These are phyloP conservation scores for Solanum pennellii DNA, from an alignment of 257 asterid genomes.

Conservation along the genomic window DNA sequence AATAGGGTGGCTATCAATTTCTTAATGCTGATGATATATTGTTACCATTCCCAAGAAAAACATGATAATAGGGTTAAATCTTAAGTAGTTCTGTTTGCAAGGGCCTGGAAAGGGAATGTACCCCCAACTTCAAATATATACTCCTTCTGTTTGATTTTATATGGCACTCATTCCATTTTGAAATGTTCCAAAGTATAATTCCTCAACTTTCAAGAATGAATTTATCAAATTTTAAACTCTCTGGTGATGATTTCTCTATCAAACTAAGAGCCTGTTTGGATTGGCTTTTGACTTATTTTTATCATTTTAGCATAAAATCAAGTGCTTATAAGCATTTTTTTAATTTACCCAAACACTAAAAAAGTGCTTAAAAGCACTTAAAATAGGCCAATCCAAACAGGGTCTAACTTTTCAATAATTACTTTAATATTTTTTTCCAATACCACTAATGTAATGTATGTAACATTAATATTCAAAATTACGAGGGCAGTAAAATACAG, in stretches of 20 bases:
- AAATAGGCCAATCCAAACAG: background rate
- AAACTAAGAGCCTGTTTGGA: background rate
- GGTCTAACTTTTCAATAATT: background rate
- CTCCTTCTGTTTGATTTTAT: background rate
- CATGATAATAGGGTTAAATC: background rate
- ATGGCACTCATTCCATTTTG: background rate
- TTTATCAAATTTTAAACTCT: background rate
- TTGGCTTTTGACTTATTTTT: background rate
- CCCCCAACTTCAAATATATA: background rate
- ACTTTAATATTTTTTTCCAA: background rate
- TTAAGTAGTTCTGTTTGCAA: background rate
- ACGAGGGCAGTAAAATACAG: background rate
- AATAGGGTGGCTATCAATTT: background rate
- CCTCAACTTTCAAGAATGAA: background rate
- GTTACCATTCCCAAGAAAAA: background rate
- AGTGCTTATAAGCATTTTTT: background rate
- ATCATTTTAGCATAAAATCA: background rate
- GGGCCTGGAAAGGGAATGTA: background rate
- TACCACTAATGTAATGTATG: background rate
- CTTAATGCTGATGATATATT: background rate
- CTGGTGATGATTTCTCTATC: background rate
- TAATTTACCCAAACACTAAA: background rate
- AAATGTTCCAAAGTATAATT: background rate
- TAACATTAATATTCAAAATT: background rate
- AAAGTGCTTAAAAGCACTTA: background rate